Base-by-base conservation (phyloP, 331 rosid species). In the Phaseolus coccineus region DNA sequence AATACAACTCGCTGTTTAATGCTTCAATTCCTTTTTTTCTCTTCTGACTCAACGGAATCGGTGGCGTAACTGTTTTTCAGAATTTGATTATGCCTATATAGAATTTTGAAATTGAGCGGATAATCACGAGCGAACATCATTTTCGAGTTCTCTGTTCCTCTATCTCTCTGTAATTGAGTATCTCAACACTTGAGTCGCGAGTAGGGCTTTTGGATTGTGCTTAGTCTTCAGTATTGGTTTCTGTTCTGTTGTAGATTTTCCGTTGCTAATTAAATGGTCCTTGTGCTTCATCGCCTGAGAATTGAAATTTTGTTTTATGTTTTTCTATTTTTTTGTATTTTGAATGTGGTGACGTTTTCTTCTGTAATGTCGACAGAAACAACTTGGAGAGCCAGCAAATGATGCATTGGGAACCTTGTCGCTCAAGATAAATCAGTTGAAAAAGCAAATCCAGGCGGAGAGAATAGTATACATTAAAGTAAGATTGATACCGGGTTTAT, bases 401-500 rank as follows among this genome's bases (percentile, higher is more conserved):
- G 89, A 84, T 79, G 87, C 10, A 52, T 39, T 76, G 53, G 92
- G 82, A 79, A 63, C 67, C 79, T 88, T 93, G 91, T 56, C 80
- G 37, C 19, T 56, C 81, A 91, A 89, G 89, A 90, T 95, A 80
- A 84, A 89, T 82, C 90, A 88, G 77, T 87, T 93, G 53, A 89
- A 83, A 86, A 88, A 74, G 89, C 88, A 95, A 91, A 90, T 95
- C 82, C 93, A 88, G 76, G 88, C 84, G 13, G 94, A 90, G 87
- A 89, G 99, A 83, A 16, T 77, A 46, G 69, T 70, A 69, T 84
- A 74, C 6, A 69, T 95, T 37, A 85, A 81, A 79, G 98, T 94
- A 87, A 81, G 89, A 77, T 48, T 69, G 25, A 27, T 15, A 62
- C 11, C 68, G 15, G 74, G 82, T 40, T 27, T 35, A 5, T 44